Conservation (phyloP, 2,329 filamentous ascomycete species). For the Podosphaera fusca region DNA sequence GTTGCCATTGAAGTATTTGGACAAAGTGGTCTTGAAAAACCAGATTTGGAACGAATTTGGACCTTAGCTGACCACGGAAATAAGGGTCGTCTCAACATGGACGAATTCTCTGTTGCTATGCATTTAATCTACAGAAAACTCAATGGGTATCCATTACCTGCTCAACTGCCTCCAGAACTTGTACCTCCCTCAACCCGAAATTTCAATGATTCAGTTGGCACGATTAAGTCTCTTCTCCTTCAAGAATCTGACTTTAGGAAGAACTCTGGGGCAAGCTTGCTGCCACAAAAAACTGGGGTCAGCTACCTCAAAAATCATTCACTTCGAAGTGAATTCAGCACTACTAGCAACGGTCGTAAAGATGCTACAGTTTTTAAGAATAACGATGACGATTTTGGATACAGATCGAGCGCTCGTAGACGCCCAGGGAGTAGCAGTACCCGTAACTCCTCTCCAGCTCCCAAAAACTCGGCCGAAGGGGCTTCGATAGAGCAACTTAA, state of each 20-base stretch:
- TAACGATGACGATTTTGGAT: constrained; percentile 79
- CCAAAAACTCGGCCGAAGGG: constrained; percentile 53
- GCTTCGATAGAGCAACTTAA: constrained; percentile 65
- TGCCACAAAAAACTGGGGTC: constrained; percentile 92
- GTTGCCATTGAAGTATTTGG: constrained; percentile 94
- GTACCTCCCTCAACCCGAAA: constrained; percentile 88
- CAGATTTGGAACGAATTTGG: constrained; percentile 82
- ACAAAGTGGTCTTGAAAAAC: constrained; percentile 78
- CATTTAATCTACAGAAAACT: constrained; percentile 95
- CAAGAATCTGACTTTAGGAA: constrained; percentile 80
- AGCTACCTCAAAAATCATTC: constrained; percentile 94
- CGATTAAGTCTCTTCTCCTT: constrained; percentile 71
- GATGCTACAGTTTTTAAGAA: constrained; percentile 95
- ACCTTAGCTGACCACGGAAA: constrained; percentile 85
- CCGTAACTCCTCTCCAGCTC: constrained; percentile 53
- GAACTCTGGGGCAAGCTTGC: constrained; percentile 66
- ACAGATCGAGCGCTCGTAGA: constrained; percentile 80
- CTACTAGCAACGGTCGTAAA: constrained; percentile 43
- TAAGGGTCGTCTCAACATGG: constrained; percentile 78
- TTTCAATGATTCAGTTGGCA: constrained; percentile 76
- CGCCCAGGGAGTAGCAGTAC: constrained; percentile 52
- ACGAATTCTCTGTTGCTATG: constrained; percentile 97
- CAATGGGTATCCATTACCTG: constrained; percentile 83
- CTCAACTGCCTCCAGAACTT: constrained; percentile 69
- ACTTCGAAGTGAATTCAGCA: constrained; percentile 44